Conservation (phyloP, 768 basidiomycete species). For the Phanerochaete sordida region DNA sequence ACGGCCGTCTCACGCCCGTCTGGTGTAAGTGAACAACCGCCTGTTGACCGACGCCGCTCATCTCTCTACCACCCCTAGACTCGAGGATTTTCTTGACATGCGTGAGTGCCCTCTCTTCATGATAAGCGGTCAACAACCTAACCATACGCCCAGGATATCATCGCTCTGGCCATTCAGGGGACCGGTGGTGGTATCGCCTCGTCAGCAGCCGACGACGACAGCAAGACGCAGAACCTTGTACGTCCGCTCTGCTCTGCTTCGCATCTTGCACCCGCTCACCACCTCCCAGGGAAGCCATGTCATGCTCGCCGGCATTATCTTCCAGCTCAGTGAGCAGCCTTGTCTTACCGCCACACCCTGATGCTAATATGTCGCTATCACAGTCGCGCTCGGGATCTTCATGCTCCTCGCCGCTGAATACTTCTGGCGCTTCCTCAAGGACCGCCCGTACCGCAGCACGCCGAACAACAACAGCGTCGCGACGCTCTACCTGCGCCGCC, state of each 20-base stretch:
- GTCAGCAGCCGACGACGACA: constrained; percentile 13
- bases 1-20: constrained; percentile 43
- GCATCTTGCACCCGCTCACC: neutral
- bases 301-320: constrained; percentile 62
- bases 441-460: constrained; percentile 29
- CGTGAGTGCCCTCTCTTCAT: constrained; percentile 14
- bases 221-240: constrained; percentile 20
- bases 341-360: neutral
- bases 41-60: neutral
- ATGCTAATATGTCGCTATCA: neutral
- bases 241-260: neutral
- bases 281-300: constrained; percentile 40
- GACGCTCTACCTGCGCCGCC: neutral
- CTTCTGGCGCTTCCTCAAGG: constrained; percentile 34
- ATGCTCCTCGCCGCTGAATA: constrained; percentile 41
- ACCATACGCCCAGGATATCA: constrained; percentile 36
- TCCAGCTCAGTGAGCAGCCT: constrained; percentile 47
- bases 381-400: constrained; percentile 42
- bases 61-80: constrained; percentile 26
- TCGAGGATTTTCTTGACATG: constrained; percentile 40
- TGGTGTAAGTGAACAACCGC: constrained; percentile 32
- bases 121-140: neutral
- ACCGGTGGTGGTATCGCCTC: constrained; percentile 55
- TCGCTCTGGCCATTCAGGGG: constrained; percentile 63
- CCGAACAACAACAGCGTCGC: constrained; percentile 4